Percentiles rank a stretch among this genome's conserved stretches.
Evolutionary conservation across 73 alveolate genomes (phyloP).

Genomic region (Paramecium biaurelia): DNA sequence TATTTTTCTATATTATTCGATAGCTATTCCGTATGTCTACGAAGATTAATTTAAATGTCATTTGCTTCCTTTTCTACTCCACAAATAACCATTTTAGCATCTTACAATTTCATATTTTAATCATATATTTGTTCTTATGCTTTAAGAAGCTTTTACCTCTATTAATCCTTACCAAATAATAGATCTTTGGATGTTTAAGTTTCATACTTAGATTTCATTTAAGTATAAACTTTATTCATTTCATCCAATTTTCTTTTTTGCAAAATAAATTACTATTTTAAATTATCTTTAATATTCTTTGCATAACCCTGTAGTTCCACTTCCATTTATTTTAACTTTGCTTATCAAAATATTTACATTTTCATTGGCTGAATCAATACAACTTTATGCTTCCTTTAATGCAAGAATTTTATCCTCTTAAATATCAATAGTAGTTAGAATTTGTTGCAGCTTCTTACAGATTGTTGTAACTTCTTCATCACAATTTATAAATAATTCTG

Average conservation of each 20-base stretch:
- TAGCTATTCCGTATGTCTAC: not conserved
- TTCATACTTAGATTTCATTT: not conserved
- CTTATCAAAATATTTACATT: not conserved
- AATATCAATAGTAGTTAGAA: not conserved
- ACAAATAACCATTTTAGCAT: not conserved
- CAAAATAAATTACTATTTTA: not conserved
- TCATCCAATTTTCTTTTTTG: conserved; percentile 7
- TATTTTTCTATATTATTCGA: not conserved
- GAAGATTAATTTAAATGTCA: not conserved
- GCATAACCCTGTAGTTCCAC: conserved; percentile 3
- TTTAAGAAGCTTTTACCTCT: not conserved
- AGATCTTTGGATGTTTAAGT: not conserved
- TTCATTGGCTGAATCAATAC: conserved; percentile 13
- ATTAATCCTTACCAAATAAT: conserved; percentile 4
- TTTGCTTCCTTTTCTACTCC: not conserved
- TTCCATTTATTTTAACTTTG: conserved; percentile 42
- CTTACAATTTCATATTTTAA: not conserved
- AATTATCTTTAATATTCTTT: not conserved
- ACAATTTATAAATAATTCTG: not conserved
- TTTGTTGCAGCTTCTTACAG: not conserved
- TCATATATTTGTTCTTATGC: not conserved
- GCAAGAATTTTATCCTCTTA: not conserved
- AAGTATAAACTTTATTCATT: not conserved
- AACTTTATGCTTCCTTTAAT: not conserved
- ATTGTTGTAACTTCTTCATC: not conserved